Conservation (phyloP, 192 early-diverging fungal genomes). For the Rhizoclosmatium sp. region DNA sequence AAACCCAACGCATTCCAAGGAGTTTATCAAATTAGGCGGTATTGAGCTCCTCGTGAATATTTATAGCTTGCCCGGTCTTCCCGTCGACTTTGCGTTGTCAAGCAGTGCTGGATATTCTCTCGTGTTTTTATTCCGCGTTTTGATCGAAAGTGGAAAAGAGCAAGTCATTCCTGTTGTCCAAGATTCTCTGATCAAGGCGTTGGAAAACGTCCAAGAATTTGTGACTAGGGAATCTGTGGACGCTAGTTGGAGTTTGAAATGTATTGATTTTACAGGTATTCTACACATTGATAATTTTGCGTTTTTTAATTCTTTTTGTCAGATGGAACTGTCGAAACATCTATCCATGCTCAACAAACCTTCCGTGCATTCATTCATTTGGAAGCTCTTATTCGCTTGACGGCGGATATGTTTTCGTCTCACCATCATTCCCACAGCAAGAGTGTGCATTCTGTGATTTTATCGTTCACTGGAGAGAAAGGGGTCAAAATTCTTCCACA, state of each 20-base stretch:
- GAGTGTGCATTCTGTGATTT: constrained; percentile 64
- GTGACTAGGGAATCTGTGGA: constrained; percentile 51
- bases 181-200: constrained; percentile 55
- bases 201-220: constrained; percentile 57
- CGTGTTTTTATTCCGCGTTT: constrained; percentile 71
- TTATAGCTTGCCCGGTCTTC: constrained; percentile 71
- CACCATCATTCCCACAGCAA: constrained; percentile 71
- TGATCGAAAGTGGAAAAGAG: constrained; percentile 71
- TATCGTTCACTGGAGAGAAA: constrained; percentile 64
- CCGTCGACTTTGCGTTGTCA: constrained; percentile 73
- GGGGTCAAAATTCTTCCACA: constrained; percentile 57
- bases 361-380: constrained; percentile 68
- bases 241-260: constrained; percentile 46
- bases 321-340: constrained; percentile 7
- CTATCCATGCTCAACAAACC: constrained; percentile 54
- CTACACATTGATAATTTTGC: too few species aligned
- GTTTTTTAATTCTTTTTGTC: constrained; percentile 16
- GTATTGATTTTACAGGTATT: constrained; percentile 62
- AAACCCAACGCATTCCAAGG: constrained; percentile 74
- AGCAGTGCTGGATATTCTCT: constrained; percentile 71
- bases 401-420: constrained; percentile 76
- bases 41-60: constrained; percentile 69
- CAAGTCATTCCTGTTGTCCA: constrained; percentile 63
- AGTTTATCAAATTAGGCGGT: constrained; percentile 74
- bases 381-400: constrained; percentile 66